Evolutionary conservation across 2,329 filamentous ascomycete species (phyloP), one percentile per base, ranked within the genome.

Genomic region (Hymenoscyphus albidus): DNA sequence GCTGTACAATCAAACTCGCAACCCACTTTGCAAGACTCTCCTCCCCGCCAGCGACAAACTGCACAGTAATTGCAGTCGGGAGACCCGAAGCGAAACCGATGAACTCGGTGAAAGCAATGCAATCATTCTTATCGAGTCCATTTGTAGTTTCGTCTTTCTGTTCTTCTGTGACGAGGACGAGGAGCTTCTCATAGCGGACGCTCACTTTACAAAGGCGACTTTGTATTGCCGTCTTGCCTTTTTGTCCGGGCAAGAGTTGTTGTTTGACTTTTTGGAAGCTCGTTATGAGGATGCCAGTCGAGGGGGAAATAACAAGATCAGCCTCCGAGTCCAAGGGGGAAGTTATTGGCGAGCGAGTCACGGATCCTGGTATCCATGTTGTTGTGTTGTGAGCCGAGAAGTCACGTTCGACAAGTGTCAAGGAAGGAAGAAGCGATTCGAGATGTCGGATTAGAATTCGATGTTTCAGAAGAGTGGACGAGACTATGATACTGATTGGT

Each of bases 261-360:
- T 97, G 93, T 55, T 88, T 89, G 32, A 90, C 81, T 68, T 88
- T 86, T 66, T 93, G 85, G 5, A 93, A 78, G 0, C 85, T 90
- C 0, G 91, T 91, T 22, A 90, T 73, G 0, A 96, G 75, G 2
- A 96, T 78, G 0, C 90, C 92, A 0, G 84, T 86, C 0, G 80
- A 81, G 0, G 91, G 86, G 0, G 91, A 91, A 5, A 93, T 71
- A 0, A 89, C 83, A 2, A 97, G 76, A 70, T 97, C 93, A 2
- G 91, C 88, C 74, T 92, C 89, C 5, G 79, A 77, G 0, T 77
- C 76, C 1, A 83, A 74, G 0, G 77, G 68, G 0, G 79, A 81
- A 3, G 71, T 65, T 2, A 77, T 64, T n/a, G 76, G 74, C 7
- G 77, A 77, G n/a, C 75, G 73, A 32, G 68, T 66, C 31, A 75